Evolutionary conservation across 176 grass and related monocot species (phyloP), one percentile per base, ranked within the genome.

Genomic region (Aegilops sharonensis): DNA sequence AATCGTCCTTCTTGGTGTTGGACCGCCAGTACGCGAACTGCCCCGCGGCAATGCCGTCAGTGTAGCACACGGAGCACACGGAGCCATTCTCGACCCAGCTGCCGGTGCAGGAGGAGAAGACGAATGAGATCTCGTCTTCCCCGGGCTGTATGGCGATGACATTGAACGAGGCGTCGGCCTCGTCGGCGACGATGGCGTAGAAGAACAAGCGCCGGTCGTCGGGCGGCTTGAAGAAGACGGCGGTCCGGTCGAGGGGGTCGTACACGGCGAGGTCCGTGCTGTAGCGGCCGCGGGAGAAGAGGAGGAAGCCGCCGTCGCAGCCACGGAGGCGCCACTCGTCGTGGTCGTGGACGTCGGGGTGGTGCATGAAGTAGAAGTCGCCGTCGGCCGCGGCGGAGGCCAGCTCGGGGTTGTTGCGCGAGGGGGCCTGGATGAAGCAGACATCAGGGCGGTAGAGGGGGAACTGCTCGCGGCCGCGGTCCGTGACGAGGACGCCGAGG

Each of bases 91-190:
- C 13, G 18, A 11, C 15, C 84, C 65, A 86, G 47, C 71, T 7
- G 39, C 67, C 3, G 13, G 78, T 82, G 45, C 39, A 31, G 85
- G 79, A 82, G 35, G 68, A 81, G 68, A 82, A 87, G 42, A 82
- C 45, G 18, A 23, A 32, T 5, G 60, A n/a, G 9, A 6, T 0
- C 1, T 2, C 1, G 12, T 40, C 15, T 17, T 14, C 61, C 21
- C 13, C 8, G 42, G 50, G 47, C 42, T 77, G 36, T 3, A 42
- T 18, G 15, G 60, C 84, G 23, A 85, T 40, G 32, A 78, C 48
- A 21, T 37, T 31, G 64, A 85, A 85, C 32, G 84, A 85, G 45
- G 30, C 83, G 31, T 78, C 73, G 45, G n/a, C 21, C 62, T 85
- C 83, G 43, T 68, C 75, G 64, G 20, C 75, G 50, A 78, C 15